phyloP scores from a whole-genome alignment of 2,329 filamentous ascomycete species.

The Sporothrix variecibatus region DNA sequence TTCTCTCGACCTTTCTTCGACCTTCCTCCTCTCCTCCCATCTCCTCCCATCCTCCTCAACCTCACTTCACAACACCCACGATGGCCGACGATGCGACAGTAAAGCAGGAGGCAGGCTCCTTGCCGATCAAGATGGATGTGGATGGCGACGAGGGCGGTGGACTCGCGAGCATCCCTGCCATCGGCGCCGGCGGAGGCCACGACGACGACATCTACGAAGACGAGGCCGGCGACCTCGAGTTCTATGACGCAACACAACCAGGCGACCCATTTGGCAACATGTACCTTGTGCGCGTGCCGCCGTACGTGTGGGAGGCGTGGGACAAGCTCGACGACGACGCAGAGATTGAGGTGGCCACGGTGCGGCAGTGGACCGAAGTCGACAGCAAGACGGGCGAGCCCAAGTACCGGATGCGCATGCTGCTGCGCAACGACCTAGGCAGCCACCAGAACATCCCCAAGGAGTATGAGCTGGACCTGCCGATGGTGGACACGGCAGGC shows the following conservation, averaged over 20 bases:
- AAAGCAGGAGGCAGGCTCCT: slow-evolving; percentile 28
- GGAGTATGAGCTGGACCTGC: slow-evolving; percentile 80
- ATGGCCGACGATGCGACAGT: slow-evolving; percentile 29
- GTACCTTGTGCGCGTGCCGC: slow-evolving; percentile 78
- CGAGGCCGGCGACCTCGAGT: slow-evolving; percentile 61
- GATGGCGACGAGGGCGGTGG: slow-evolving; percentile 30
- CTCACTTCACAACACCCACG: background rate
- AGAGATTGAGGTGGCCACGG: slow-evolving; percentile 77
- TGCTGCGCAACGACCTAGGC: slow-evolving; percentile 64
- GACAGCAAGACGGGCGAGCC: slow-evolving; percentile 53
- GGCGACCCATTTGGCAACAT: slow-evolving; percentile 48
- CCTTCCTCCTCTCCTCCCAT: background rate
- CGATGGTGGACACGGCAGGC: slow-evolving; percentile 45
- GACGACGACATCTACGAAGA: slow-evolving; percentile 70
- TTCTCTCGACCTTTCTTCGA: background rate
- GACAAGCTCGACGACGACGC: slow-evolving; percentile 73
- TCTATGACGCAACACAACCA: slow-evolving; percentile 42
- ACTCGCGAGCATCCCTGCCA: slow-evolving; percentile 34
- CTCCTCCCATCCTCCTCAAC: background rate
- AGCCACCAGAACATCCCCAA: slow-evolving; percentile 77
- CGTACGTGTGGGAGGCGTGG: slow-evolving; percentile 81
- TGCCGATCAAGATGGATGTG: slow-evolving; percentile 49
- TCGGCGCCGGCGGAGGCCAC: slow-evolving; percentile 29
- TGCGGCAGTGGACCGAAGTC: slow-evolving; percentile 60
- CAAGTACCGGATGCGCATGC: slow-evolving; percentile 60